Evolutionary conservation across 192 early-diverging fungal species (phyloP), one percentile per base, ranked within the genome.

Genomic region (Coemansia sp.): DNA sequence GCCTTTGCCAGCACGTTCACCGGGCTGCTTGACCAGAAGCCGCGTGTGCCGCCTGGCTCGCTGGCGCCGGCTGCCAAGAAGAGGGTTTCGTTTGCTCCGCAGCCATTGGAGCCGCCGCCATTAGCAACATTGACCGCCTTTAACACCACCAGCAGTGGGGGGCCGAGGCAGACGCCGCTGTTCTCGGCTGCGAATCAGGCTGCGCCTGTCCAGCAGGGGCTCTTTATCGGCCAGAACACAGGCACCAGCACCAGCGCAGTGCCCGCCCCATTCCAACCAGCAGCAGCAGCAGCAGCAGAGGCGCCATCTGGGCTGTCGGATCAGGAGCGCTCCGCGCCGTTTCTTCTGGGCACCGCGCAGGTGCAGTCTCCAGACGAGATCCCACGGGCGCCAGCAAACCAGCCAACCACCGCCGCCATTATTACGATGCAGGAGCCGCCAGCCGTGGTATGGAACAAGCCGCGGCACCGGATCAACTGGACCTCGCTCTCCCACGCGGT

Each of bases 401-500:
- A 11, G 21, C 21, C 21, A 42, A 52, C 21, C 62, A 2, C 4
- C 32, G 2, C 32, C 1, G 21, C 21, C 21, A 21, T 1, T 21
- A 1, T 21, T 21, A 32, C 32, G 32, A 2, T 32, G 4, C 32
- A 63, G 8, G 56, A 64, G n/a, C 42, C 42, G 18, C 42, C 63
- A 12, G 32, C 57, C 4, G 57, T 81, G 11, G 70, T 76, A 6
- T 81, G 79, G 79, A 75, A 76, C 65, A 58, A 49, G n/a, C 79
- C 79, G 23, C 73, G 79, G 18, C 60, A 62, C 39, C 74, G 73
- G 44, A 76, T 81, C 58, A 76, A 73, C 68, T 81, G 74, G 70
- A 81, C 79, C 9, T 65, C 70, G 21, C 70, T 81, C 15, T 66
- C 70, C 12, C 73, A 81, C 52, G 53, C 70, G 3, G 54, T 81